These are phyloP conservation scores for Plantago rigida DNA, from an alignment of 305 asterid genomes.

Conservation along the genomic window DNA sequence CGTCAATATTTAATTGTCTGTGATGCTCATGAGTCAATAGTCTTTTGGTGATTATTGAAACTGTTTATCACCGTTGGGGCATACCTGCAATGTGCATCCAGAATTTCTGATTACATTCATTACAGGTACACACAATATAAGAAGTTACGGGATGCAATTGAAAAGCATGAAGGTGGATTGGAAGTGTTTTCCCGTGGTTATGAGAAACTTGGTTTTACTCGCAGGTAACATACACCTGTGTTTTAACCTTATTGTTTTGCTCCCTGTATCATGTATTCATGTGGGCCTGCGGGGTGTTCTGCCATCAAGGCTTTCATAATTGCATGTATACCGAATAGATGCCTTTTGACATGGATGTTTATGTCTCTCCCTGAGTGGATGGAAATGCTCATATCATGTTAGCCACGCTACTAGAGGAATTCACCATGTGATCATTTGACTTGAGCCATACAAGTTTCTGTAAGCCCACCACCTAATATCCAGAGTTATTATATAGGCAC, in stretches of 20 bases:
- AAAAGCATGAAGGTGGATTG: conserved; percentile 85
- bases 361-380: background rate
- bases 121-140: conserved; percentile 73
- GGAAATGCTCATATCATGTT: conserved; percentile 4
- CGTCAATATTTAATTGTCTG: conserved; percentile 11
- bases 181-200: conserved; percentile 92
- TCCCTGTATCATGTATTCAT: background rate
- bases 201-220: conserved; percentile 86
- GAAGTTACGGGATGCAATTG: conserved; percentile 70
- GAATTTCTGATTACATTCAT: conserved; percentile 19
- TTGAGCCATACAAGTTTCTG: conserved; percentile 17
- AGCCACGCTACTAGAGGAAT: conserved; percentile 9
- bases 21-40: conserved; percentile 9
- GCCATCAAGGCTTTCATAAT: conserved; percentile 21
- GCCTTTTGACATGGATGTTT: conserved; percentile 9
- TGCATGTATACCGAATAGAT: conserved; percentile 9
- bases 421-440: conserved; percentile 18
- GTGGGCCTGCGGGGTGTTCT: background rate
- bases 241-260: conserved; percentile 21
- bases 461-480: conserved; percentile 12
- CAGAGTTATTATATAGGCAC: conserved; percentile 2
- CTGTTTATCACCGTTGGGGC: background rate
- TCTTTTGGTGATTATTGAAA: conserved; percentile 12
- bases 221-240: conserved; percentile 48
- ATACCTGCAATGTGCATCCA: conserved; percentile 15